A percentile compares a stretch with the other conserved stretches of the same genome.
Evolutionary conservation across 176 grass and related monocot species (phyloP).

Genomic region (Areca catechu): DNA sequence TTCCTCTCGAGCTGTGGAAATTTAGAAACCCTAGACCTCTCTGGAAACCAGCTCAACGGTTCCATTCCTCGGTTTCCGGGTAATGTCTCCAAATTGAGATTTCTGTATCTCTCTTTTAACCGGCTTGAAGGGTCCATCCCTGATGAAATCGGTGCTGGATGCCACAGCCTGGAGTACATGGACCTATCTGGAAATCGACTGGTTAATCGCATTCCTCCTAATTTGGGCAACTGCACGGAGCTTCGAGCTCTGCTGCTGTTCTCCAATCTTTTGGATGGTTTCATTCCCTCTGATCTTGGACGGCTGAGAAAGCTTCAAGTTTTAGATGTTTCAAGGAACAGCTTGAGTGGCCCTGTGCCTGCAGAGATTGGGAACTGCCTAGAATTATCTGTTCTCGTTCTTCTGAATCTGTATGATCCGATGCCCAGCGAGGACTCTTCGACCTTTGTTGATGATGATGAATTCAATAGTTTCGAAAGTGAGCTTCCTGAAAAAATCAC

Average conservation of each 20-base stretch:
- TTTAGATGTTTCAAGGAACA: conserved; percentile 70
- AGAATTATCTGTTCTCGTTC: conserved; percentile 40
- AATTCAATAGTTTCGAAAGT: conserved; percentile 55
- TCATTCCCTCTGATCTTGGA: conserved; percentile 58
- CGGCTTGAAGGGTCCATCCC: conserved; percentile 34
- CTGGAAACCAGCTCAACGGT: conserved; percentile 51
- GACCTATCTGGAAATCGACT: conserved; percentile 53
- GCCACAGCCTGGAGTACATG: conserved; percentile 25
- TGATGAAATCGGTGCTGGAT: conserved; percentile 23
- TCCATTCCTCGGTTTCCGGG: conserved; percentile 18
- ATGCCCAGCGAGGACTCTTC: conserved; percentile 3
- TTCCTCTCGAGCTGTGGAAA: conserved; percentile 35
- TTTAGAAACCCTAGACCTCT: conserved; percentile 59
- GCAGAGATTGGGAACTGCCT: conserved; percentile 56
- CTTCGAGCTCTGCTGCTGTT: conserved; percentile 49
- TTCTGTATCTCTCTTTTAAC: conserved; percentile 20
- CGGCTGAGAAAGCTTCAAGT: conserved; percentile 47
- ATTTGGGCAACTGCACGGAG: conserved; percentile 43
- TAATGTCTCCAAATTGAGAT: conserved; percentile 8
- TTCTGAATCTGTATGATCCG: conserved; percentile 49
- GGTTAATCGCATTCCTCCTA: conserved; percentile 39
- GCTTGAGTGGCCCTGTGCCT: conserved; percentile 49
- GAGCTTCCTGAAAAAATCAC: conserved; percentile 35
- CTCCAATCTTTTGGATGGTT: conserved; percentile 59
- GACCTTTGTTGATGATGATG: conserved; percentile 8